Conservation (phyloP, 805 yeast species). For the Kregervanrija fluxuum region DNA sequence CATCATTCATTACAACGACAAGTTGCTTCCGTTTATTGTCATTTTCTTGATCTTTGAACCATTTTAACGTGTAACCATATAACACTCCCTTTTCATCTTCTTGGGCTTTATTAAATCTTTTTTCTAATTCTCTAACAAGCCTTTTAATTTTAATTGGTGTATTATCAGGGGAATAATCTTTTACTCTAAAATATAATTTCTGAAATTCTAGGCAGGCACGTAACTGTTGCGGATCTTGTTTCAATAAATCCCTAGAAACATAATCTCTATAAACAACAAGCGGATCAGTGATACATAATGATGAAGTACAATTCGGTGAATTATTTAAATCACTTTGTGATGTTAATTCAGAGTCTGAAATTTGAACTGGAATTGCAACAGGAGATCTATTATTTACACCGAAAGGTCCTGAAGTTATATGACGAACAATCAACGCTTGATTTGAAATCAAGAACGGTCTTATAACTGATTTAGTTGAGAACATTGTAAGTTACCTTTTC, state of each 20-base stretch:
- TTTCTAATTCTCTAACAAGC: slow-evolving; percentile 29
- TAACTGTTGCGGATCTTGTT: slow-evolving; percentile 52
- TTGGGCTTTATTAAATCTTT: slow-evolving; percentile 12
- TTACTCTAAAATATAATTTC: slow-evolving; percentile 47
- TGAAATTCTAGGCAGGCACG: slow-evolving; percentile 58
- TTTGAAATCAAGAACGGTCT: no score
- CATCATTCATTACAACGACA: slow-evolving; percentile 47
- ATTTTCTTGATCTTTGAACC: slow-evolving; percentile 15
- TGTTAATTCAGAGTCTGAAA: no score
- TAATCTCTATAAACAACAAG: slow-evolving; percentile 46
- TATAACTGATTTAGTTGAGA: no score
- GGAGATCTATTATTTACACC: slow-evolving; percentile 21
- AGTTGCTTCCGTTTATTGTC: slow-evolving; percentile 29
- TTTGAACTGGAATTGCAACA: not conserved
- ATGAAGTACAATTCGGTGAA: slow-evolving; percentile 13
- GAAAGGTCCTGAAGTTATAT: slow-evolving; percentile 15
- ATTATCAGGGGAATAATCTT: slow-evolving; percentile 53
- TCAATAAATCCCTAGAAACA: slow-evolving; percentile 42
- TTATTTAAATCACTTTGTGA: not conserved
- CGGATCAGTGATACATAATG: slow-evolving; percentile 47
- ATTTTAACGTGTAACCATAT: slow-evolving; percentile 25
- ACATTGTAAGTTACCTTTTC: no score
- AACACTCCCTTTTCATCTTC: slow-evolving; percentile 14
- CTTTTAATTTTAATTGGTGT: slow-evolving; percentile 36
- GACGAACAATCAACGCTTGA: not conserved